Percentiles rank a stretch among this genome's conserved stretches.
Conservation (phyloP, 495 filamentous ascomycete species). For the Filosporella fistucella region DNA sequence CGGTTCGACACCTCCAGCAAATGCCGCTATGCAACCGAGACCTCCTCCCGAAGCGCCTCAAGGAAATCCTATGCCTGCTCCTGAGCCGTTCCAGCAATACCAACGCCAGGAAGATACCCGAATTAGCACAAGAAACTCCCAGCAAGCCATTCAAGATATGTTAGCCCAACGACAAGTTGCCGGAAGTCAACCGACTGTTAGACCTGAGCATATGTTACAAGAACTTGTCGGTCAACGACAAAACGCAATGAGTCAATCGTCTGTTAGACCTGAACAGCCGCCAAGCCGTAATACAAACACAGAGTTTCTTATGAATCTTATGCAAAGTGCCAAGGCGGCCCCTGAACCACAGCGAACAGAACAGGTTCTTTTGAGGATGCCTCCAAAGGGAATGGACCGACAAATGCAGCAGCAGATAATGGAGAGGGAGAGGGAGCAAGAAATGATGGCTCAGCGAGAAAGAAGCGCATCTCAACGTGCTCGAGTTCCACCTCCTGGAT, state of each 20-base stretch:
- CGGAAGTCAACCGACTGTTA: conserved; percentile 33
- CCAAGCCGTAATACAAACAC: conserved; percentile 41
- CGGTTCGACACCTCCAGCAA: conserved; percentile 19
- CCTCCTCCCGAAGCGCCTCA: conserved; percentile 16
- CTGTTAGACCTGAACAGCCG: conserved; percentile 33
- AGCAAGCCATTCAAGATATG: conserved; percentile 36
- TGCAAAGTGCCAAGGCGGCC: conserved; percentile 40
- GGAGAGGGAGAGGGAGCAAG: conserved; percentile 35
- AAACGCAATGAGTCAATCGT: conserved; percentile 32
- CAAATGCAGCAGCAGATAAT: conserved; percentile 24
- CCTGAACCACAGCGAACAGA: conserved; percentile 31
- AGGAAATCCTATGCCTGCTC: conserved; percentile 4
- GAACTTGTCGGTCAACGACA: conserved; percentile 49
- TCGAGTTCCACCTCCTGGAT: conserved; percentile 28
- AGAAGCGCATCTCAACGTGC: conserved; percentile 34
- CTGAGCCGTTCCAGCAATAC: conserved; percentile 21
- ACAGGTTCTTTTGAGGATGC: conserved; percentile 21
- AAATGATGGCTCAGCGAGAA: conserved; percentile 30
- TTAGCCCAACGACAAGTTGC: conserved; percentile 35
- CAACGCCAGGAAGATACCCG: conserved; percentile 20
- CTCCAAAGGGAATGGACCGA: conserved; percentile 17
- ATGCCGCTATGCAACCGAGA: conserved; percentile 19
- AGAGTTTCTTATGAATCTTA: conserved; percentile 51
- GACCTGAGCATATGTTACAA: conserved; percentile 48
- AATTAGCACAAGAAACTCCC: conserved; percentile 24